Conservation (phyloP, 2,329 filamentous ascomycete species). For the Hawksworthiomyces lignivorus region DNA sequence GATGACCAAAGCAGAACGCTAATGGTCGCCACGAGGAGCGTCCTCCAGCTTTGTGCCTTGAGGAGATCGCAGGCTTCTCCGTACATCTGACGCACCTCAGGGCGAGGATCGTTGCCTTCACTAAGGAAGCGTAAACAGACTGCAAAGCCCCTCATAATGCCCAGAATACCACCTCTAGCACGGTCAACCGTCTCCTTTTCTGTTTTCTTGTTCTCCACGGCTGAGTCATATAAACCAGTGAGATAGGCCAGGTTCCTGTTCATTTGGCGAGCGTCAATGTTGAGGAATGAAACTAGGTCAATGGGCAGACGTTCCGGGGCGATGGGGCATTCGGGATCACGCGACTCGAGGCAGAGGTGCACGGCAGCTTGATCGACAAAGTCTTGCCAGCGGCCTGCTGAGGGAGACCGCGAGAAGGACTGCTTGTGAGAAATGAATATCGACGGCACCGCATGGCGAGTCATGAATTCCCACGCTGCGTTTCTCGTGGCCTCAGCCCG, state of each 20-base stretch:
- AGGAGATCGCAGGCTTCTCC: background rate
- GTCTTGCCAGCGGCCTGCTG: slow-evolving; percentile 25
- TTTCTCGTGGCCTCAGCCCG: slow-evolving; percentile 30
- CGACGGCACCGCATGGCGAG: slow-evolving; percentile 36
- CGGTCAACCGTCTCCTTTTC: background rate
- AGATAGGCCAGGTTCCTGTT: slow-evolving; percentile 45
- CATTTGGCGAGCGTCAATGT: slow-evolving; percentile 45
- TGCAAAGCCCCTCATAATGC: background rate
- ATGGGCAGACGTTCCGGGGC: slow-evolving; percentile 37
- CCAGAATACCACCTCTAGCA: background rate
- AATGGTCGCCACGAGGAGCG: background rate
- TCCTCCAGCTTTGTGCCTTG: background rate
- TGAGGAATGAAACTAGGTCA: slow-evolving; percentile 40
- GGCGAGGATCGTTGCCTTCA: background rate
- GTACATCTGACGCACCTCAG: background rate
- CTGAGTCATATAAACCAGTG: slow-evolving; percentile 28
- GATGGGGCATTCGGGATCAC: slow-evolving; percentile 27
- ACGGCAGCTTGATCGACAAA: slow-evolving; percentile 34
- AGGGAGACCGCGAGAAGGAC: slow-evolving; percentile 25
- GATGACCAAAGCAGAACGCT: slow-evolving; percentile 2
- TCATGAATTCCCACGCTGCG: slow-evolving; percentile 39
- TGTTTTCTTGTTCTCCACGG: background rate
- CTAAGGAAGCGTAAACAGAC: background rate
- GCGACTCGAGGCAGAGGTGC: slow-evolving; percentile 39
- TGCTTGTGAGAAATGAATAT: slow-evolving; percentile 41